Percentiles rank a stretch among this genome's conserved stretches.
These are phyloP conservation scores for Pyrenula massariospora DNA, from an alignment of 495 filamentous ascomycete species.

Conservation along the genomic window DNA sequence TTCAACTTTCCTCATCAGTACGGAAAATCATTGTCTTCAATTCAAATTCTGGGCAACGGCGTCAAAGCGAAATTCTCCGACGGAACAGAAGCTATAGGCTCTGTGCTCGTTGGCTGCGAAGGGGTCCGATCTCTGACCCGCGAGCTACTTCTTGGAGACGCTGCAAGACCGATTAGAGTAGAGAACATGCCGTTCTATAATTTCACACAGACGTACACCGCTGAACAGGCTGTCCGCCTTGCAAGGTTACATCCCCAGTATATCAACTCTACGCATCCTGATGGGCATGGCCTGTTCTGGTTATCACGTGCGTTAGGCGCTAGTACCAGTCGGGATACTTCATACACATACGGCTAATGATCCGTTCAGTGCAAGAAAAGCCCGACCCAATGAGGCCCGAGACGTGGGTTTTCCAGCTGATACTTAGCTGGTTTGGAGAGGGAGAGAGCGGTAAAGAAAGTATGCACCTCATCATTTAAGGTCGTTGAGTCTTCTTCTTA, in stretches of 20 bases:
- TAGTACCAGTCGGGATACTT: not conserved
- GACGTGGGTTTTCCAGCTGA: not conserved
- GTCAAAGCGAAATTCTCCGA: conserved; percentile 33
- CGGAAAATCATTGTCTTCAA: not conserved
- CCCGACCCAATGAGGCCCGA: not conserved
- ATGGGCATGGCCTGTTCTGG: not conserved
- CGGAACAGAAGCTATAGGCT: conserved; percentile 30
- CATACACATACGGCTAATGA: not conserved
- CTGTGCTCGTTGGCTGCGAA: conserved; percentile 50
- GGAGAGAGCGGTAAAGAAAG: not conserved
- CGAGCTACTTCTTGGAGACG: not conserved
- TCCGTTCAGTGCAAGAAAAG: not conserved
- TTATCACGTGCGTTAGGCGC: not conserved
- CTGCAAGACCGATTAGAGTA: not conserved
- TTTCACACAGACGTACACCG: not conserved
- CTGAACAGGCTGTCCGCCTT: not conserved
- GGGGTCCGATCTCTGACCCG: conserved; percentile 50
- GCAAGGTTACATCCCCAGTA: not conserved
- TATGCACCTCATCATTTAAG: too few species aligned
- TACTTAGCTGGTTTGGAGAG: not conserved
- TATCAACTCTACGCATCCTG: not conserved
- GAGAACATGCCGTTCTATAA: not conserved
- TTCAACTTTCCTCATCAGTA: not conserved
- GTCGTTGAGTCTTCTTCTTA: too few species aligned
- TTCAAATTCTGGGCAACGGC: not conserved